These are phyloP conservation scores for Zygoascus ofunaensis DNA, from an alignment of 805 yeast genomes.

Conservation along the genomic window DNA sequence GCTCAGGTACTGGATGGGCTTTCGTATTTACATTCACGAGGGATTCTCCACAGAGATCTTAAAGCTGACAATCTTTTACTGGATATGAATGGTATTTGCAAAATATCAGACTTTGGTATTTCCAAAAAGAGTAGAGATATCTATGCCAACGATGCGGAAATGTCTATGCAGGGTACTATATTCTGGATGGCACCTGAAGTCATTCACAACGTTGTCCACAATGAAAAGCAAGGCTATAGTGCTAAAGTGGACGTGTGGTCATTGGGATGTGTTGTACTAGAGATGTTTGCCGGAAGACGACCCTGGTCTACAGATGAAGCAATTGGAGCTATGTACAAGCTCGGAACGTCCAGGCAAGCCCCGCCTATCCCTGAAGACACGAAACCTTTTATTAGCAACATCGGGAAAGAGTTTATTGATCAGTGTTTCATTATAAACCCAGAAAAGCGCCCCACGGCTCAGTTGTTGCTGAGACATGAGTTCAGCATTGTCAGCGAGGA, in stretches of 20 bases:
- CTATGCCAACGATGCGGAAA: conserved; percentile 82
- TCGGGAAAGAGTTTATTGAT: conserved; percentile 64
- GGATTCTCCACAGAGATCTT: conserved; percentile 86
- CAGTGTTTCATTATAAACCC: conserved; percentile 69
- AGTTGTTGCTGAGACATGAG: conserved; percentile 44
- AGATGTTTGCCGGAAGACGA: conserved; percentile 94
- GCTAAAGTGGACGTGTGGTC: conserved; percentile 99
- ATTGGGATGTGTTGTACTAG: conserved; percentile 90
- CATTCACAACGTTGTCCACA: conserved; percentile 69
- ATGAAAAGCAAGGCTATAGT: conserved; percentile 80
- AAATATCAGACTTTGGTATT: conserved; percentile 94
- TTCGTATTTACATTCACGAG: conserved; percentile 76
- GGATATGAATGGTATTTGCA: conserved; percentile 88
- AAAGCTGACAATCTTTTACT: conserved; percentile 86
- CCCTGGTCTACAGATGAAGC: conserved; percentile 98
- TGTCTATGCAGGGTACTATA: conserved; percentile 98
- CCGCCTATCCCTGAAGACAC: conserved; percentile 97
- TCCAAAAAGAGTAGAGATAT: conserved; percentile 74
- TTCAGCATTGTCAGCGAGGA: conserved; percentile 36
- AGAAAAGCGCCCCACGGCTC: conserved; percentile 81
- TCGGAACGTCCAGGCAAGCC: conserved; percentile 75
- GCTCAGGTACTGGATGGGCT: conserved; percentile 76
- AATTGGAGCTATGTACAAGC: conserved; percentile 84
- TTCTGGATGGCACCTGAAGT: conserved; percentile 99
- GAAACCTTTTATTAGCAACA: conserved; percentile 47